Conservation (phyloP, 176 grass and related monocot species). For the Microstegium vimineum region DNA sequence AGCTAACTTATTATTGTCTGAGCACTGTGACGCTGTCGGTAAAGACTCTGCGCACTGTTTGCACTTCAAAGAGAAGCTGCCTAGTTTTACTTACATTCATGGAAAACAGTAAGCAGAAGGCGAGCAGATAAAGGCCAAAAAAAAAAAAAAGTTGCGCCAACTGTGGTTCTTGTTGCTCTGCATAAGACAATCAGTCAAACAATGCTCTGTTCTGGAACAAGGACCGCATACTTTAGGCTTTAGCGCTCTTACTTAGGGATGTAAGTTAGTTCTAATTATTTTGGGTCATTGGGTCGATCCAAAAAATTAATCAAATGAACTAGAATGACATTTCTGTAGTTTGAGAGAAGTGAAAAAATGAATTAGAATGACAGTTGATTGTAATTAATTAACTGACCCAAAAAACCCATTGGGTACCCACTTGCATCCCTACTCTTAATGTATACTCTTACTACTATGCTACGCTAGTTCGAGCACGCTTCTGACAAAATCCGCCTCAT, state of each 20-base stretch:
- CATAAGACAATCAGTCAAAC: constrained; percentile 18
- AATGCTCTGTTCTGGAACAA: not conserved
- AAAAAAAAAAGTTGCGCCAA: not conserved
- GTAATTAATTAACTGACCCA: too few species aligned
- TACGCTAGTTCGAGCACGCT: not conserved
- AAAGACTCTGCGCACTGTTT: not conserved
- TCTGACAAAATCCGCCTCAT: not conserved
- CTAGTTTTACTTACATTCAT: not conserved
- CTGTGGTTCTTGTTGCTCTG: not conserved
- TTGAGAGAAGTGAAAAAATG: too few species aligned
- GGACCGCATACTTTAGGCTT: not conserved
- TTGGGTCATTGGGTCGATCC: too few species aligned
- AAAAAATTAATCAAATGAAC: too few species aligned
- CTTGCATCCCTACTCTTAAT: too few species aligned
- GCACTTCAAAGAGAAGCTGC: not conserved
- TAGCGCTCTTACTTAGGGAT: not conserved
- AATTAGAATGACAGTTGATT: too few species aligned
- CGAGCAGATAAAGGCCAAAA: not conserved
- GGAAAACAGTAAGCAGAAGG: not conserved
- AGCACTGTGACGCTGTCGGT: not conserved
- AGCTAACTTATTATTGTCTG: not conserved
- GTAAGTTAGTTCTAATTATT: too few species aligned
- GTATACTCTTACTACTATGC: not conserved
- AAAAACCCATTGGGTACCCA: too few species aligned
- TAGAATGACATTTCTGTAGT: too few species aligned